A percentile compares a stretch with the other conserved stretches of the same genome.
Evolutionary conservation across 108 stramenopile genomes (phyloP).

Genomic region (Skeletonema menzelii): DNA sequence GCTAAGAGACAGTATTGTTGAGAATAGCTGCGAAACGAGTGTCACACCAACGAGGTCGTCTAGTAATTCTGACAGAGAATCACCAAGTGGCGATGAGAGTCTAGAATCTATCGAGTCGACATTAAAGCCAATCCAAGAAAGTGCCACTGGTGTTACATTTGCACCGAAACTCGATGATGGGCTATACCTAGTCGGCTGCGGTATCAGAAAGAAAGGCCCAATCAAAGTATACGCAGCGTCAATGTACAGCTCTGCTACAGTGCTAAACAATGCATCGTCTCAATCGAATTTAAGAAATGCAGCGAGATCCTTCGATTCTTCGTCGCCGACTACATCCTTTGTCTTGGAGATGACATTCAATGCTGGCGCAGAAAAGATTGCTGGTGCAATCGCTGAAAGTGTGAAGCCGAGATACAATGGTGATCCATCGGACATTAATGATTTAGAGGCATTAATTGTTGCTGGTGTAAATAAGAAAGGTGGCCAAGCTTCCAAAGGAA

Average conservation of each 20-base stretch:
- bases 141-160: background rate
- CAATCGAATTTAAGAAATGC: background rate
- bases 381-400: background rate
- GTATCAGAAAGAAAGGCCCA: conserved; percentile 6
- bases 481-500: conserved; percentile 6
- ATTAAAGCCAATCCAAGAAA: background rate
- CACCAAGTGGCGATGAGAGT: background rate
- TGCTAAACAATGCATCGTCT: background rate
- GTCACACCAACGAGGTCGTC: background rate
- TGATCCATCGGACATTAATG: background rate
- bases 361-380: background rate
- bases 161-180: conserved; percentile 1
- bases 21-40: conserved; percentile 52
- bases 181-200: background rate
- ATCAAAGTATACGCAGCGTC: conserved; percentile 1
- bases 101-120: background rate
- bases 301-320: background rate
- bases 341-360: conserved; percentile 2
- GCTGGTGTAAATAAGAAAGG: background rate
- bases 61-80: background rate
- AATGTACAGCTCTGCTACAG: background rate
- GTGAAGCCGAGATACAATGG: background rate
- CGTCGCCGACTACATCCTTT: conserved; percentile 1
- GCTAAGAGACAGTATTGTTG: conserved; percentile 60
- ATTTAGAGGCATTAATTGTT: background rate